Evolutionary conservation across 805 yeast species (phyloP).

Genomic region (Wickerhamomyces subpelliculosus): DNA sequence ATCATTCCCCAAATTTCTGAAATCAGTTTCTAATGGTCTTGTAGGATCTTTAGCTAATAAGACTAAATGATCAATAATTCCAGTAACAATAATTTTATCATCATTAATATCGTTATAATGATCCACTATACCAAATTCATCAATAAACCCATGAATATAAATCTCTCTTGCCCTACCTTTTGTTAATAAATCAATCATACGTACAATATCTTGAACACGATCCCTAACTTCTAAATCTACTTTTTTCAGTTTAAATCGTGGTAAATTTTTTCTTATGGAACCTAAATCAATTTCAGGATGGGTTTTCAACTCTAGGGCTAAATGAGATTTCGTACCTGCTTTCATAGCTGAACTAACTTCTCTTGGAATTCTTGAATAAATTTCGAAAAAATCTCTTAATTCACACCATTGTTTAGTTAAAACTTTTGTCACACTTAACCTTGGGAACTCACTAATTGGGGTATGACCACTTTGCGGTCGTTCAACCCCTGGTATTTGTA

Average conservation of each 20-base stretch:
- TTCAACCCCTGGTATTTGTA: slow-evolving; percentile 1
- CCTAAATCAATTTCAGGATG: slow-evolving; percentile 28
- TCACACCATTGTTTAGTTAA: slow-evolving; percentile 66
- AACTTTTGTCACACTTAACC: slow-evolving; percentile 55
- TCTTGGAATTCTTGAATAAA: slow-evolving; percentile 37
- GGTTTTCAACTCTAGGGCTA: slow-evolving; percentile 35
- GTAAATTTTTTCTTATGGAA: neutral
- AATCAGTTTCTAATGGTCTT: slow-evolving; percentile 4
- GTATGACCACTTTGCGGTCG: neutral
- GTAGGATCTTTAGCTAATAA: slow-evolving; percentile 11
- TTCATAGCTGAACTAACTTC: slow-evolving; percentile 33
- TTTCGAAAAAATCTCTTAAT: slow-evolving; percentile 43
- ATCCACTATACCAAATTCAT: slow-evolving; percentile 5
- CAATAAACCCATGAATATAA: slow-evolving; percentile 30
- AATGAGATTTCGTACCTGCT: slow-evolving; percentile 43
- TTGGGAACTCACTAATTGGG: slow-evolving; percentile 14
- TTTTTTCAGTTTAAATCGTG: slow-evolving; percentile 11
- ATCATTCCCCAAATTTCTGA: slow-evolving; percentile 1
- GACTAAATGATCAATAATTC: slow-evolving; percentile 50
- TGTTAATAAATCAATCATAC: slow-evolving; percentile 33
- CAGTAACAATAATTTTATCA: slow-evolving; percentile 46
- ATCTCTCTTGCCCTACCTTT: slow-evolving; percentile 58
- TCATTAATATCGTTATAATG: slow-evolving; percentile 8
- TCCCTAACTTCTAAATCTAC: slow-evolving; percentile 21
- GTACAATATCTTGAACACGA: slow-evolving; percentile 36